Evolutionary conservation across 2,329 filamentous ascomycete genomes (phyloP), one percentile per base, ranked within the genome.

Genomic region (Talaromyces sp.): DNA sequence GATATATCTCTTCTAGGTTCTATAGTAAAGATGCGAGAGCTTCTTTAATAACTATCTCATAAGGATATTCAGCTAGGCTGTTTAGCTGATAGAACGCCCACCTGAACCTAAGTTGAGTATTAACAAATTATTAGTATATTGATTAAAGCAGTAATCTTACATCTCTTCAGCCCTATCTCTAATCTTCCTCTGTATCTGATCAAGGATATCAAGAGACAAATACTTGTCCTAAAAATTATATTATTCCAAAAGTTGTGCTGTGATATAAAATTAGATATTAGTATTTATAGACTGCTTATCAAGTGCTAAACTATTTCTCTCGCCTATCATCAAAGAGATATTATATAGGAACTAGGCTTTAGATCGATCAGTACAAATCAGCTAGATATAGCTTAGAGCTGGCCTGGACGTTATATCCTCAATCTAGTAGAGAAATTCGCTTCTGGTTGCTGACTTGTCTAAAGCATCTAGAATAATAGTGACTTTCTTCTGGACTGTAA

Each of bases 1-100:
- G 64, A 33, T 74, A 70, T 12, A 65, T 68, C 33, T 64, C 68
- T 28, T 68, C 64, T n/a, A 69, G 60, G 4, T 65, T 64, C 44
- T 64, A 63, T 5, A 67, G 68, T 27, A 69, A 50, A 27, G 44
- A 62, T 14, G 34, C 51, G 40, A 69, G 59, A n/a, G 60, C 56
- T 23, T 65, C 55, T n/a, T 60, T 53, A 6, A 69, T 16, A 10
- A 50, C 56, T 9, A 16, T 44, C 8, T 59, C 52, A 27, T 63
- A 59, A 10, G 65, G 18, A 57, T 62, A 68, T 33, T 54, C 50
- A n/a, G 63, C 59, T 33, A 70, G 56, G 23, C 50, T 58, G 14
- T 68, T 63, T 7, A 70, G 55, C 30, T 69, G 65, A 53, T 66
- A 70, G 31, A 58, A 57, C 6, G 63, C 65, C 66, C 65, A 70